These are phyloP conservation scores for Trichoderma koningiopsis DNA, from an alignment of 2,329 filamentous ascomycete species.

Conservation along the genomic window DNA sequence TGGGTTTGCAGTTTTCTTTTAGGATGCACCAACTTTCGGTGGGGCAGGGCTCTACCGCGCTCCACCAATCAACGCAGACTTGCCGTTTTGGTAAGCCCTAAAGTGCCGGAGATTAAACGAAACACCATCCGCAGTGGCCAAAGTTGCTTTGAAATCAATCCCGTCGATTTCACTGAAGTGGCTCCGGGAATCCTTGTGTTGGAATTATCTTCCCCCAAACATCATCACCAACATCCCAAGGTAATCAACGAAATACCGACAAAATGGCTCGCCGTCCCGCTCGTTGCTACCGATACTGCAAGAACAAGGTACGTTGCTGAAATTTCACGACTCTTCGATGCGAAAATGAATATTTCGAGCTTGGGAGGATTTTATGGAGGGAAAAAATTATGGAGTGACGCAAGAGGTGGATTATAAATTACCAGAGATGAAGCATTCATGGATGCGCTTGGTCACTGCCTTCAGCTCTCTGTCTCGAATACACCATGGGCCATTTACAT, in stretches of 20 bases:
- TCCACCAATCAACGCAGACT: constrained; percentile 36
- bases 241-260: constrained; percentile 58
- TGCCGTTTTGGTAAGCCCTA: constrained; percentile 39
- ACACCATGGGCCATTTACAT: background rate
- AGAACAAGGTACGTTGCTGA: constrained; percentile 86
- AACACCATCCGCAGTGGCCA: constrained; percentile 37
- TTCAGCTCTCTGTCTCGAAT: background rate
- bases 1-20: constrained; percentile 31
- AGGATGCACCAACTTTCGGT: constrained; percentile 25
- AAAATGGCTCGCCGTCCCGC: constrained; percentile 99
- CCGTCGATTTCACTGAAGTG: constrained; percentile 36
- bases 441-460: background rate
- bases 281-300: constrained; percentile 99
- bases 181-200: constrained; percentile 35
- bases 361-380: constrained; percentile 5
- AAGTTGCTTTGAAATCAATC: constrained; percentile 59
- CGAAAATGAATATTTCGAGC: constrained; percentile 26
- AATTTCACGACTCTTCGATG: background rate
- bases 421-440: constrained; percentile 14
- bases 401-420: constrained; percentile 20
- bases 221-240: constrained; percentile 40
- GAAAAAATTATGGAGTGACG: constrained; percentile 20
- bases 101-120: constrained; percentile 45
- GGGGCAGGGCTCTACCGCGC: constrained; percentile 30
- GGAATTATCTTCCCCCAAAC: constrained; percentile 39